phyloP scores from a whole-genome alignment of 352 stramenopile genomes.

The Phytophthora rubi region DNA sequence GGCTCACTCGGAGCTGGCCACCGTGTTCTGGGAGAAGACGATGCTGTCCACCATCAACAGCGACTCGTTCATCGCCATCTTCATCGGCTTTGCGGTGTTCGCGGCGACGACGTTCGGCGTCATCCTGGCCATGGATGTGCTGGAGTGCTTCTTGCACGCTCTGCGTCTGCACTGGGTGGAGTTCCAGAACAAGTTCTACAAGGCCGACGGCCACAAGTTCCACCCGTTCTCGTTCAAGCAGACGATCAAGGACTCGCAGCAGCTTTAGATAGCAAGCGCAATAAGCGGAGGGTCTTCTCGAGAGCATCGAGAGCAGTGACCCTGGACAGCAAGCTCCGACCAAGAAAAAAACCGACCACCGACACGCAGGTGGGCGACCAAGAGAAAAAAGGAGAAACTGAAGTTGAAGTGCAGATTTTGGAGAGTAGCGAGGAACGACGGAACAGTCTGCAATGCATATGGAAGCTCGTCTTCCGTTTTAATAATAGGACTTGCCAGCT shows the following conservation, averaged over 20 bases:
- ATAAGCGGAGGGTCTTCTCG: not conserved
- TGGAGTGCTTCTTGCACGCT: slow-evolving; percentile 99
- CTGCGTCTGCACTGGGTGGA: slow-evolving; percentile 99
- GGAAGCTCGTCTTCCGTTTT: slow-evolving; percentile 34
- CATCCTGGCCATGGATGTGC: slow-evolving; percentile 98
- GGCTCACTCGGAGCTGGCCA: slow-evolving; percentile 94
- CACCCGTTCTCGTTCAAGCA: slow-evolving; percentile 95
- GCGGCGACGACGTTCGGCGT: slow-evolving; percentile 97
- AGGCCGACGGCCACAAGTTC: slow-evolving; percentile 97
- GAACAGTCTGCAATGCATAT: slow-evolving; percentile 37
- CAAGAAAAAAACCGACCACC: slow-evolving; percentile 10
- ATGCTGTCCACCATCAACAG: slow-evolving; percentile 98
- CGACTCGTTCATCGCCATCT: slow-evolving; percentile 96
- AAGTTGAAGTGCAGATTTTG: slow-evolving; percentile 29
- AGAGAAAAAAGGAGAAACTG: slow-evolving; percentile 27
- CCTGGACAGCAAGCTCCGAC: slow-evolving; percentile 26
- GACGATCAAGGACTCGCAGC: slow-evolving; percentile 74
- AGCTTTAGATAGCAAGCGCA: slow-evolving; percentile 36
- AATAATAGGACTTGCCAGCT: slow-evolving; percentile 36
- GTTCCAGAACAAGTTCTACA: slow-evolving; percentile 99
- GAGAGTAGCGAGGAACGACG: slow-evolving; percentile 13
- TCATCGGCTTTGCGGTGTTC: slow-evolving; percentile 94
- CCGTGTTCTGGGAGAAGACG: slow-evolving; percentile 99
- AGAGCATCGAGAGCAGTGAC: slow-evolving; percentile 11
- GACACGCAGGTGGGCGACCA: slow-evolving; percentile 13